Evolutionary conservation across 257 asterid genomes (phyloP), one percentile per base, ranked within the genome.

Genomic region (Scutellaria barbata): DNA sequence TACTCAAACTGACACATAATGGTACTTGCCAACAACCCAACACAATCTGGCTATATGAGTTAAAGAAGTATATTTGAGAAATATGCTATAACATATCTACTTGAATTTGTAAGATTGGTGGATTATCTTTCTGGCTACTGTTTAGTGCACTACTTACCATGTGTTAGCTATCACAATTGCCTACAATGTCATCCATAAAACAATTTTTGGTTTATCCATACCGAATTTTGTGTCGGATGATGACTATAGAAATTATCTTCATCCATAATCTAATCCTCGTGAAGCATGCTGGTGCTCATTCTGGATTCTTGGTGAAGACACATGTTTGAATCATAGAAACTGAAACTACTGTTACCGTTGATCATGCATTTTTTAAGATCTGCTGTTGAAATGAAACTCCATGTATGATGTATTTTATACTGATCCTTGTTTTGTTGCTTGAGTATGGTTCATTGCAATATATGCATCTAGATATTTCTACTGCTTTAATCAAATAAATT

Each of bases 151-250:
- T 1, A 13, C 8, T 5, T 39, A 8, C 7, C 39, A 5, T 39
- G 25, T 60, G 10, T 45, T 20, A 6, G 4, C 0, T 3, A 3
- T 17, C n/a, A 22, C 2, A 42, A 7, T 2, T 45, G 11, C 13
- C 13, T 10, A 14, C 30, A 17, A 50, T 48, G 61, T 50, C 72
- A 66, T 66, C 35, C 72, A 33, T 5, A 76, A 70, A 76, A 73
- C 76, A 45, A 70, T 37, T 45, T 18, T 71, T 69, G 76, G 80
- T 70, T 12, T 35, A 13, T 47, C 52, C n/a, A 25, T 55, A 13
- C 59, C 64, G 64, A 46, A 56, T 63, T 60, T 39, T 76, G 81
- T 70, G 77, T 71, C 69, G 76, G 72, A 76, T 43, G 72, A 42
- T 69, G 80, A 77, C 82, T 52, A 77, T 14, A 69, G 0, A 41